Base-by-base conservation (phyloP, 2,329 filamentous ascomycete genomes). In the Teratosphaeria nubilosa region DNA sequence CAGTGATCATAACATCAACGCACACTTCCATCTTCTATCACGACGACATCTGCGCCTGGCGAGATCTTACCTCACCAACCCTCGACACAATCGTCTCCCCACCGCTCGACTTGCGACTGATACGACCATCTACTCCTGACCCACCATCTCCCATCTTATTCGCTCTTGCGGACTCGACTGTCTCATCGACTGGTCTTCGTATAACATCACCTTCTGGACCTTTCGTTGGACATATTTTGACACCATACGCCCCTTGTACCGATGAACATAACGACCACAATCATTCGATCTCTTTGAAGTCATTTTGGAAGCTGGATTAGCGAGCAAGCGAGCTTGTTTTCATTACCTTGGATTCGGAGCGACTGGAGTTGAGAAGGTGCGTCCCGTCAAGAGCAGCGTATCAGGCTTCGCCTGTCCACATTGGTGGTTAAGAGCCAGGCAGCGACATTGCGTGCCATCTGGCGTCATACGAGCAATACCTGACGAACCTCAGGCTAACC, bases 221-320 rank as follows among this genome's bases (percentile, higher is more conserved):
- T n/a, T 50, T 59, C 56, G 62, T 62, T 64, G 58, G 58, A 64
- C 57, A 58, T 60, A 58, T 55, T 57, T 30, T 60, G 51, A 53
- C 51, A 22, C 31, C 51, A 53, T 48, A 48, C 41, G 41, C 11
- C 54, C 56, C 31, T 58, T 64, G 61, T 64, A 64, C 63, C 53
- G 57, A 66, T 76, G 74, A 74, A 59, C 62, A 69, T 70, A 69
- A 52, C 54, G 53, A 73, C 66, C 65, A 75, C 74, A 73, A 68
- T 75, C 73, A 72, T 71, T 75, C 71, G 65, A 60, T 75, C 75
- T 74, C 69, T 67, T 75, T 75, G 66, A 48, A 3, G 41, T 48
- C 41, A 22, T 48, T 65, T 66, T 70, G 72, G 72, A 65, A 65
- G 58, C 53, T 57, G 58, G 58, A 54, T 60, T 37, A 63, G 59